phyloP scores from a whole-genome alignment of 2,329 filamentous ascomycete species.

The Microsporum ferrugineum region DNA sequence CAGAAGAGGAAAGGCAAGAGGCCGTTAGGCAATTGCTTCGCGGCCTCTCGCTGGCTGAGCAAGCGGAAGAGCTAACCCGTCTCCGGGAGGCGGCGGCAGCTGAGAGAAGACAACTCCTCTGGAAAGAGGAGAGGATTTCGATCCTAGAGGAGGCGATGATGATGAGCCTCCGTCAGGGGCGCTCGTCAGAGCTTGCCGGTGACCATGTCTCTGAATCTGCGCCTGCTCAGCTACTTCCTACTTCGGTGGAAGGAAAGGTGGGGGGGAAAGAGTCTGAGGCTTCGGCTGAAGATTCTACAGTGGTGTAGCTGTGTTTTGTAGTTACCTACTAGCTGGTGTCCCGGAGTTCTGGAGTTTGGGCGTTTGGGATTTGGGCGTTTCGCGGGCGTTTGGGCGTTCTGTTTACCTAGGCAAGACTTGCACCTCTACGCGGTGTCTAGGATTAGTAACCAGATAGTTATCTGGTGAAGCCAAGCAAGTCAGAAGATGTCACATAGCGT shows the following conservation, averaged over 20 bases:
- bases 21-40: not conserved
- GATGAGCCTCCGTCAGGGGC: not conserved
- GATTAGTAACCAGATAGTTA: not conserved
- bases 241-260: not conserved
- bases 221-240: not conserved
- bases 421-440: conserved; percentile 1
- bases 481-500: not conserved
- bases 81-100: not conserved
- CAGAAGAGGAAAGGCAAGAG: not conserved
- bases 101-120: not conserved
- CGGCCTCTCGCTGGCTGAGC: not conserved
- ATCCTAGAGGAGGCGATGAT: not conserved
- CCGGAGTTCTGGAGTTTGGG: not conserved
- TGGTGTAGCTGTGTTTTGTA: not conserved
- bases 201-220: not conserved
- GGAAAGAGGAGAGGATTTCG: not conserved
- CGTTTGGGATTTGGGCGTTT: not conserved
- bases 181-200: not conserved
- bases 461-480: conserved; percentile 4
- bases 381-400: conserved; percentile 1
- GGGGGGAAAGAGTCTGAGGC: not conserved
- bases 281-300: not conserved
- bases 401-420: conserved; percentile 1
- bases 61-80: not conserved
- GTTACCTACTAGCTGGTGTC: not conserved